Conservation (phyloP, 83 land plant genomes). For the Picea abies region DNA sequence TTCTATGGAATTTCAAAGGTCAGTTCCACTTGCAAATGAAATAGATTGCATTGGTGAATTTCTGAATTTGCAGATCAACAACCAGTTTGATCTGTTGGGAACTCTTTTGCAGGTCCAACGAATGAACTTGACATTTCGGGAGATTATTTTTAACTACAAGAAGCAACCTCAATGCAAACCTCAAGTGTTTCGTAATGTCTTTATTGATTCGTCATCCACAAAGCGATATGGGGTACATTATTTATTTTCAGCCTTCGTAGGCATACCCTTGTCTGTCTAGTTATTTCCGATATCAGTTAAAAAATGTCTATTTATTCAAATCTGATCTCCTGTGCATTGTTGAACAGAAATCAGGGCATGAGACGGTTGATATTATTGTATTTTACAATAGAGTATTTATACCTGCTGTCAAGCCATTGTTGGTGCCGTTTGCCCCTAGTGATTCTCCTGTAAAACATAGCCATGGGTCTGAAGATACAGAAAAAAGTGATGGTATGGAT, state of each 20-base stretch:
- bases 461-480: constrained; percentile 39
- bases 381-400: constrained; percentile 93
- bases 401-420: constrained; percentile 72
- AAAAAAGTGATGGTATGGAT: constrained; percentile 57
- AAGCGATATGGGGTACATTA: constrained; percentile 53
- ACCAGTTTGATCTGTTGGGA: not conserved
- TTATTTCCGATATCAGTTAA: not conserved
- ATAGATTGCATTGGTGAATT: not conserved
- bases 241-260: not conserved
- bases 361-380: constrained; percentile 87
- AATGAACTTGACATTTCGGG: constrained; percentile 74
- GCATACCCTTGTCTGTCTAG: not conserved
- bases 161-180: constrained; percentile 92
- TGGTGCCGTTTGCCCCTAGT: constrained; percentile 70
- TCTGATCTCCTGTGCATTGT: not conserved
- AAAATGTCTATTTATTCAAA: not conserved
- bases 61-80: constrained; percentile 8
- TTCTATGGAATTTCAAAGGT: constrained; percentile 97
- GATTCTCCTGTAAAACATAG: constrained; percentile 26
- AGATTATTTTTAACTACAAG: constrained; percentile 78
- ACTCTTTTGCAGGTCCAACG: constrained; percentile 69
- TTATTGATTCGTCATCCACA: constrained; percentile 42
- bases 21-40: constrained; percentile 12
- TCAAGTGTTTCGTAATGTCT: constrained; percentile 89
- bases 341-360: constrained; percentile 69